Evolutionary conservation across 495 filamentous ascomycete species (phyloP), one percentile per base, ranked within the genome.

Genomic region (Cladorrhinum samala): DNA sequence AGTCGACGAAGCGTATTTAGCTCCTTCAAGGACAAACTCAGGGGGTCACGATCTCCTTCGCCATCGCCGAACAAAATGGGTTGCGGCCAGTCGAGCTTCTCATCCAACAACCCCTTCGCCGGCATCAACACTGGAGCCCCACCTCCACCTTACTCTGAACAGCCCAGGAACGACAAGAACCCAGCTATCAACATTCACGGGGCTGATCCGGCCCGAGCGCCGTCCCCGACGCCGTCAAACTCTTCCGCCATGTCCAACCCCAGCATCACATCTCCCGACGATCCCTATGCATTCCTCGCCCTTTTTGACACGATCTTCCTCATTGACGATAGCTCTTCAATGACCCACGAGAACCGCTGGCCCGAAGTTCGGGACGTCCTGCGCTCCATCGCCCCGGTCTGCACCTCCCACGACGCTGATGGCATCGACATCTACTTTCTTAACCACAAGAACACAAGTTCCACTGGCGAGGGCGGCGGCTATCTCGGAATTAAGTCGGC

Each of bases 371-470:
- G 78, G 36, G 69, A 74, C 8, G 90, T 88, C 27, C 80, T 98
- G 9, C 72, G 80, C 17, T 76, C 81, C 50, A 91, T 98, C 68
- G 79, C 92, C 0, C 88, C 87, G 0, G 86, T 97, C 63, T 95
- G 91, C 72, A 88, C 89, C 1, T 68, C 76, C 37, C 83, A 89
- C 73, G 91, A 96, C 68, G 58, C 69, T 9, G 90, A 96, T 68
- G 93, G 93, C n/a, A 86, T 98, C 56, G 93, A 97, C 68, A 77
- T 98, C 60, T 86, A 87, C 75, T 98, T 98, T 72, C 77, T 98
- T 30, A 97, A 98, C 76, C 59, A 73, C 62, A 67, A 67, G 52
- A 68, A 63, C 11, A 2, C 27, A 8, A 43, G 62, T 37, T 25
- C 46, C 6, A 57, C 56, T 1, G 55, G 55, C 17, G 49, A 56